Evolutionary conservation across 1,284 basidiomycete genomes (phyloP).

Genomic region (Naganishia liquefaciens): DNA sequence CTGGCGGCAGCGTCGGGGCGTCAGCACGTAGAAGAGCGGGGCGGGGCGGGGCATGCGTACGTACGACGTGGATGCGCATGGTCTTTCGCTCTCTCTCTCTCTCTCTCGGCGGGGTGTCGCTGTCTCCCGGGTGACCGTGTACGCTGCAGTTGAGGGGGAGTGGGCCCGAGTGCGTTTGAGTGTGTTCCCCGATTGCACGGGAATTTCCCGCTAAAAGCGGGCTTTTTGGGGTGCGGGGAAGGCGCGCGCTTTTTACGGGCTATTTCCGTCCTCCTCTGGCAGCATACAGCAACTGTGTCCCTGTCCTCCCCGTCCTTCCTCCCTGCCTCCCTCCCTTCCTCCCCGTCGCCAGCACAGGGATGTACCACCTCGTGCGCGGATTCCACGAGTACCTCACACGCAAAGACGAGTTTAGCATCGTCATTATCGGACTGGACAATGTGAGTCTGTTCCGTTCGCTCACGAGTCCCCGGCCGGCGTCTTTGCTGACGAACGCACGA

Average conservation of each 20-base stretch:
- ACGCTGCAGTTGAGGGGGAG: too few relatives aligned
- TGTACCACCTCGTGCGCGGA: constrained; percentile 90
- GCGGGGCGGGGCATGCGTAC: constrained; percentile 29
- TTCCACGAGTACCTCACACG: constrained; percentile 83
- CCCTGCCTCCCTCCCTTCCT: neutral
- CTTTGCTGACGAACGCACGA: constrained; percentile 40
- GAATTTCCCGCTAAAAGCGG: too few relatives aligned
- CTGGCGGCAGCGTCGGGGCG: constrained; percentile 13
- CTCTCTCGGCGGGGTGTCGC: neutral
- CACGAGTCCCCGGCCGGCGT: neutral
- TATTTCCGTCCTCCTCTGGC: too few relatives aligned
- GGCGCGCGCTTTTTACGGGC: too few relatives aligned
- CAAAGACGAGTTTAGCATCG: constrained; percentile 90
- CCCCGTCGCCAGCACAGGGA: constrained; percentile 30
- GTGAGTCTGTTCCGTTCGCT: constrained; percentile 38
- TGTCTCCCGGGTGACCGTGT: too few relatives aligned
- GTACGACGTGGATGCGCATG: constrained; percentile 51
- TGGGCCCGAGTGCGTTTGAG: too few relatives aligned
- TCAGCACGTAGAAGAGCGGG: constrained; percentile 3
- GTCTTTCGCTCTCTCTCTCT: constrained; percentile 3
- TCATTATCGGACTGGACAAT: constrained; percentile 73
- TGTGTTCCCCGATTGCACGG: too few relatives aligned
- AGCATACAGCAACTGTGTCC: neutral
- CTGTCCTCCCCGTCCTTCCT: neutral
- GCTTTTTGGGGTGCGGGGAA: too few relatives aligned